Evolutionary conservation across 768 basidiomycete species (phyloP).

Genomic region (Lyophyllum decastes): DNA sequence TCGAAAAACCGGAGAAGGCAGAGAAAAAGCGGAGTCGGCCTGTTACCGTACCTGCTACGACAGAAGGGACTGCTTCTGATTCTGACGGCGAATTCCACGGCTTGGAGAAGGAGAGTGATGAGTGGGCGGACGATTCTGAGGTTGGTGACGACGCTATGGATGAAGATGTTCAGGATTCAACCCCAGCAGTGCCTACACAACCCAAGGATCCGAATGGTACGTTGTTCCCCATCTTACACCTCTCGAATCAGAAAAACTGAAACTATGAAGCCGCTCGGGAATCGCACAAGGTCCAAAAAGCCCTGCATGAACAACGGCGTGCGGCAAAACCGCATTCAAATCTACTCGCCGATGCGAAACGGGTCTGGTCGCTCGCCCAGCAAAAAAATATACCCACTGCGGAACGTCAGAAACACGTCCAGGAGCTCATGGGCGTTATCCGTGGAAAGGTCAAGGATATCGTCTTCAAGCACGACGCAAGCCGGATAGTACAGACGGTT

Average conservation of each 20-base stretch:
- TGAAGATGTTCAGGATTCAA: slow-evolving; percentile 29
- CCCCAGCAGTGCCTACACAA: slow-evolving; percentile 17
- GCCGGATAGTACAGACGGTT: slow-evolving; percentile 78
- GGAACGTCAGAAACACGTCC: slow-evolving; percentile 76
- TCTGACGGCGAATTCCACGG: slow-evolving; percentile 48
- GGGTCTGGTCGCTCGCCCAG: slow-evolving; percentile 74
- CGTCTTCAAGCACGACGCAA: slow-evolving; percentile 90
- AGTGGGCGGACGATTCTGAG: slow-evolving; percentile 32
- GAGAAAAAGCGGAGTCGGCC: slow-evolving; percentile 50
- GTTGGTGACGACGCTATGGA: slow-evolving; percentile 32
- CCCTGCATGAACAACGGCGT: slow-evolving; percentile 64
- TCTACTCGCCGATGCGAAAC: slow-evolving; percentile 71
- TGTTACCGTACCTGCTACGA: slow-evolving; percentile 43
- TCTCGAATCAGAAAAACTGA: background rate
- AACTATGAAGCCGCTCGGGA: slow-evolving; percentile 54
- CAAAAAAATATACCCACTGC: slow-evolving; percentile 68
- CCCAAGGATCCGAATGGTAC: slow-evolving; percentile 64
- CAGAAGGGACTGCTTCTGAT: slow-evolving; percentile 37
- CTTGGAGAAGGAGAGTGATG: slow-evolving; percentile 34
- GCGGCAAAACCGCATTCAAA: slow-evolving; percentile 78
- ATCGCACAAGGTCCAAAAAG: slow-evolving; percentile 72
- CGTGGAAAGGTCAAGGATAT: slow-evolving; percentile 85
- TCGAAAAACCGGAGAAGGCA: slow-evolving; percentile 32
- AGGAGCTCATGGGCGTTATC: slow-evolving; percentile 72
- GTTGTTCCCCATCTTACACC: slow-evolving; percentile 21